A percentile compares a stretch with the other conserved stretches of the same genome.
phyloP scores from a whole-genome alignment of 2,329 filamentous ascomycete species.

The Penicillium sumatraense region DNA sequence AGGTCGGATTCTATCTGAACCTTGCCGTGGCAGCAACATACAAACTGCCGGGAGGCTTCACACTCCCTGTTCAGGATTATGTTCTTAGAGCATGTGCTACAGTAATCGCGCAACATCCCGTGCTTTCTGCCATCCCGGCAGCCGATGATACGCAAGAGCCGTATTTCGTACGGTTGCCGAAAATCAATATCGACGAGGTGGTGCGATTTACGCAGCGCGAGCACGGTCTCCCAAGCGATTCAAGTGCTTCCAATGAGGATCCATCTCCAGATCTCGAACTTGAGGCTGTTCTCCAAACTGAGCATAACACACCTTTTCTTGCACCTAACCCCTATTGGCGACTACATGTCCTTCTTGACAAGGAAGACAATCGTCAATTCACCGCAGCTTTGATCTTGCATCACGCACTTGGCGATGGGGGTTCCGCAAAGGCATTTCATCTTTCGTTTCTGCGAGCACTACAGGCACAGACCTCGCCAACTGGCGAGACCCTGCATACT shows the following conservation, averaged over 20 bases:
- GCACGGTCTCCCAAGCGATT: background rate
- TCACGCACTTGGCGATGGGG: constrained; percentile 54
- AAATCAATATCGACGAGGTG: constrained; percentile 45
- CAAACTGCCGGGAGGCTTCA: constrained; percentile 30
- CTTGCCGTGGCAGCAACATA: constrained; percentile 48
- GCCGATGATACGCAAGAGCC: constrained; percentile 46
- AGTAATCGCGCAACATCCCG: constrained; percentile 47
- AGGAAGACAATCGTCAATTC: constrained; percentile 35
- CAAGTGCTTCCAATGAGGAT: constrained; percentile 25
- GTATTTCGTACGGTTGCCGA: constrained; percentile 51
- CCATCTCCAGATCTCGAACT: constrained; percentile 42
- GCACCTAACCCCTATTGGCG: constrained; percentile 50
- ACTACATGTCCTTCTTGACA: constrained; percentile 43
- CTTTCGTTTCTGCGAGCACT: constrained; percentile 46
- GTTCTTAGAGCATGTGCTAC: constrained; percentile 43
- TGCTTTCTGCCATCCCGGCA: constrained; percentile 49
- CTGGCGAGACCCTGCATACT: constrained; percentile 22
- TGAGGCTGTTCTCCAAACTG: constrained; percentile 43
- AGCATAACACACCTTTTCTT: constrained; percentile 49
- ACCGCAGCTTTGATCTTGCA: constrained; percentile 54
- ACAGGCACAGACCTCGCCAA: constrained; percentile 19
- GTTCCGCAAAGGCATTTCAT: constrained; percentile 53
- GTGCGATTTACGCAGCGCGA: constrained; percentile 41
- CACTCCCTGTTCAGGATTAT: constrained; percentile 32
- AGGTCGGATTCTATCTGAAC: constrained; percentile 51